A percentile compares a stretch with the other conserved stretches of the same genome.
Evolutionary conservation across 129 eudicot genomes (phyloP).

Genomic region (Chrysanthemum seticuspe): DNA sequence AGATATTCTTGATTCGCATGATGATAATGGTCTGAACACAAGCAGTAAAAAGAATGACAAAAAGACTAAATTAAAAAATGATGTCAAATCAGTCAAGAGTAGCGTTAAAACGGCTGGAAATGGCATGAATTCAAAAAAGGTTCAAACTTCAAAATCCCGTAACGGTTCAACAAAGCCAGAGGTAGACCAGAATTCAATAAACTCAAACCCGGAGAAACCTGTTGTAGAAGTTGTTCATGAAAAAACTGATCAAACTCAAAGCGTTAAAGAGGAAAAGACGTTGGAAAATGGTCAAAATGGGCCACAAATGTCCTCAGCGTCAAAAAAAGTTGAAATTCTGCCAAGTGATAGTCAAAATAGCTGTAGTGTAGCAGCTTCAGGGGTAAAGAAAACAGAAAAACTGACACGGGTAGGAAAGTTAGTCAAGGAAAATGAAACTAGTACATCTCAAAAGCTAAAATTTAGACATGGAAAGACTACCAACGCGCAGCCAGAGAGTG

Average conservation of each 20-base stretch:
- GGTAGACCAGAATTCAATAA: conserved; percentile 17
- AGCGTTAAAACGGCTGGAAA: conserved; percentile 11
- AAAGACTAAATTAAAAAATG: conserved; percentile 24
- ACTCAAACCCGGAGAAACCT: conserved; percentile 17
- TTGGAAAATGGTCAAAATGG: conserved; percentile 11
- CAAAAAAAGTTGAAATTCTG: conserved; percentile 21
- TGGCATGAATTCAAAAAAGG: conserved; percentile 4
- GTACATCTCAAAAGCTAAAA: conserved; percentile 30
- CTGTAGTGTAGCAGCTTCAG: conserved; percentile 4
- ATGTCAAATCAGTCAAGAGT: conserved; percentile 16
- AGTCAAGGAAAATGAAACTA: conserved; percentile 18
- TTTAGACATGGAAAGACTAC: conserved; percentile 33
- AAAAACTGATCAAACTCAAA: conserved; percentile 10
- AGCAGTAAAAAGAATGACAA: conserved; percentile 13
- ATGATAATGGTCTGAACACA: conserved; percentile 14
- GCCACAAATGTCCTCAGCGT: not conserved
- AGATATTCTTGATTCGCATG: conserved; percentile 8
- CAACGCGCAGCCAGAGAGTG: not conserved
- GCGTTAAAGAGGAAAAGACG: not conserved
- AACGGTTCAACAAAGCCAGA: conserved; percentile 23
- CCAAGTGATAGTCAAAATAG: not conserved
- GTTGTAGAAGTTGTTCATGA: conserved; percentile 34
- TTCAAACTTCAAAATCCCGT: not conserved
- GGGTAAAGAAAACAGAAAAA: conserved; percentile 19
- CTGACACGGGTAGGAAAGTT: conserved; percentile 12